phyloP scores from a whole-genome alignment of 2,329 filamentous ascomycete genomes.

The Phialocephala subalpina region DNA sequence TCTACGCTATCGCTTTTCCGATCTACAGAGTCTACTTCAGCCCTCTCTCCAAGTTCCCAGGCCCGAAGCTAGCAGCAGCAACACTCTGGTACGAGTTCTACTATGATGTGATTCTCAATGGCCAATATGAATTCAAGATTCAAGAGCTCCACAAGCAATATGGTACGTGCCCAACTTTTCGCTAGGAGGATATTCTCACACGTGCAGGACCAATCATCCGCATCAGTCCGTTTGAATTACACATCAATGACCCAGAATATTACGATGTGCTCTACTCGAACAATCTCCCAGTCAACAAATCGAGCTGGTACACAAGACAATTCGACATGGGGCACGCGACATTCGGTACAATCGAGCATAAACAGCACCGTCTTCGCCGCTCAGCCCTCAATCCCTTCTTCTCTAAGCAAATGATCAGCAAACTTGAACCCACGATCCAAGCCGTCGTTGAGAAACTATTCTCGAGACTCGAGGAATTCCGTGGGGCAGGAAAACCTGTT shows the following conservation, averaged over 20 bases:
- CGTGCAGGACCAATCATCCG: slow-evolving; percentile 36
- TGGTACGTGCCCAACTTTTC: slow-evolving; percentile 19
- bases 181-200: not conserved
- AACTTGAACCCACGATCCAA: slow-evolving; percentile 27
- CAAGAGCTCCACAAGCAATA: slow-evolving; percentile 31
- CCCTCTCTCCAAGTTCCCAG: slow-evolving; percentile 43
- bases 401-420: slow-evolving; percentile 26
- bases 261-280: slow-evolving; percentile 36
- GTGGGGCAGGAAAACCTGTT: not conserved
- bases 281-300: slow-evolving; percentile 29
- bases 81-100: slow-evolving; percentile 40
- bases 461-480: slow-evolving; percentile 2
- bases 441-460: slow-evolving; percentile 30
- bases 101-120: slow-evolving; percentile 37
- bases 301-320: slow-evolving; percentile 17
- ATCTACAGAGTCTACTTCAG: slow-evolving; percentile 43
- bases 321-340: slow-evolving; percentile 24
- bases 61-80: slow-evolving; percentile 38
- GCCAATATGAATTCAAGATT: slow-evolving; percentile 28
- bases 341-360: slow-evolving; percentile 30
- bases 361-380: slow-evolving; percentile 32
- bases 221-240: slow-evolving; percentile 41
- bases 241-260: slow-evolving; percentile 41
- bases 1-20: slow-evolving; percentile 10
- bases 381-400: slow-evolving; percentile 32